Evolutionary conservation across 192 early-diverging fungal genomes (phyloP), one percentile per base, ranked within the genome.

Genomic region (Gonapodya sp.): DNA sequence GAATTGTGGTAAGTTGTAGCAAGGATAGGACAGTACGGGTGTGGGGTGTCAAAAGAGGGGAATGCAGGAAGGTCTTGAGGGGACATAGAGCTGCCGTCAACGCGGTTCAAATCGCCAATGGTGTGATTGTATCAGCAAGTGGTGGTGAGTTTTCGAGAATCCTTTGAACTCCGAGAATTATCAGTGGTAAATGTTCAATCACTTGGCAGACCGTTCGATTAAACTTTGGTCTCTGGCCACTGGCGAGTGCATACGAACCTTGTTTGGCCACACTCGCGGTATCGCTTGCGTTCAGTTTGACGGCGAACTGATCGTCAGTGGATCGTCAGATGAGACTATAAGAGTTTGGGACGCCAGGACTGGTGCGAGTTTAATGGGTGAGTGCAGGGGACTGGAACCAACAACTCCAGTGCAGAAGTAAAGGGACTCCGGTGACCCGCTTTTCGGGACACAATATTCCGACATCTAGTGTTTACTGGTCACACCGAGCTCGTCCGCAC

Each of bases 251-350:
- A 35, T 94, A 31, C 86, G 87, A 36, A 91, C 88, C 35, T 89
- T 96, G 64, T 83, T 85, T 18, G 95, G 94, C 1, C 95, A 98
- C 83, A 83, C 84, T 0, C 90, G 94, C 1, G 95, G 96, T 30
- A 89, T 98, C 18, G 95, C 96, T 0, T 96, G 95, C 80, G 88
- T 97, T 1, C 94, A 96, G 80, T 96, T 93, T 86, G 95, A 98
- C 80, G 96, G 95, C 35, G 87, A 88, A 2, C 84, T 86, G 35
- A 94, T 97, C 80, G 92, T 94, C 2, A 94, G 93, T 34, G 96
- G 96, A 33, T 94, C 93, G 34, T 94, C 92, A 82, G 94, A 95
- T 83, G 87, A 93, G 83, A 89, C 92, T 18, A 94, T 97, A 79
- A 92, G 92, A 82, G 84, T 97, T 32, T 97, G 94, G 80, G 35